phyloP scores from a whole-genome alignment of 495 filamentous ascomycete species.

The Penicillium nucicola region DNA sequence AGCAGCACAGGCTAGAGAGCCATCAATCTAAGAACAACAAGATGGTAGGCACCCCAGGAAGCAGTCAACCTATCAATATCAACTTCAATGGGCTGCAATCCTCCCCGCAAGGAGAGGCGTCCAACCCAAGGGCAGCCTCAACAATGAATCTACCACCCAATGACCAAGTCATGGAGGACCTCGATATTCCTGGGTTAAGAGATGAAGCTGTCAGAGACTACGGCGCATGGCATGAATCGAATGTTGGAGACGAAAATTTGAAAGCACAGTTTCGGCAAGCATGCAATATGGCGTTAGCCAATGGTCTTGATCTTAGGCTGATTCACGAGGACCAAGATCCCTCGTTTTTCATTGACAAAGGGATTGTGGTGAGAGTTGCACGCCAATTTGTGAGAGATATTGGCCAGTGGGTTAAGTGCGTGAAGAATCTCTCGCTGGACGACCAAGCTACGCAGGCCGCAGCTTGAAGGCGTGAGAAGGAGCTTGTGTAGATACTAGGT shows the following conservation, averaged over 20 bases:
- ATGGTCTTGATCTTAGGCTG: slow-evolving; percentile 23
- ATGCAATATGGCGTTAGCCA: slow-evolving; percentile 13
- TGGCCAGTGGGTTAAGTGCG: slow-evolving; percentile 17
- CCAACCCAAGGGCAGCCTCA: too few species aligned
- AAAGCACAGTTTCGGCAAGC: slow-evolving; percentile 23
- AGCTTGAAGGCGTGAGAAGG: too few species aligned
- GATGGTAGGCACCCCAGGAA: not conserved
- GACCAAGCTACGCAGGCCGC: too few species aligned
- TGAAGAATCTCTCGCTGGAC: too few species aligned
- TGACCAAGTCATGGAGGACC: too few species aligned
- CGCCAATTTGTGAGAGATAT: slow-evolving; percentile 22
- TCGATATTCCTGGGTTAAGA: slow-evolving; percentile 1
- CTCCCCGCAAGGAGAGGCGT: too few species aligned
- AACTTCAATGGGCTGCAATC: slow-evolving; percentile 14
- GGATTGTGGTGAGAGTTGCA: slow-evolving; percentile 14
- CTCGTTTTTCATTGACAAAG: slow-evolving; percentile 17
- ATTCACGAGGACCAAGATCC: slow-evolving; percentile 22
- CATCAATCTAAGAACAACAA: slow-evolving; percentile 16
- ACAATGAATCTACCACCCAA: too few species aligned
- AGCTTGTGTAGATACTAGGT: too few species aligned
- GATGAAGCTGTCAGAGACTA: slow-evolving; percentile 25
- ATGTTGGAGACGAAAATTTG: slow-evolving; percentile 13
- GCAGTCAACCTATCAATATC: slow-evolving; percentile 23
- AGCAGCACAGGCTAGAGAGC: slow-evolving; percentile 17
- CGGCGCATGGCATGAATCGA: slow-evolving; percentile 20